These are phyloP conservation scores for Saxophila tyrrhenica DNA, from an alignment of 495 filamentous ascomycete genomes.

Conservation along the genomic window DNA sequence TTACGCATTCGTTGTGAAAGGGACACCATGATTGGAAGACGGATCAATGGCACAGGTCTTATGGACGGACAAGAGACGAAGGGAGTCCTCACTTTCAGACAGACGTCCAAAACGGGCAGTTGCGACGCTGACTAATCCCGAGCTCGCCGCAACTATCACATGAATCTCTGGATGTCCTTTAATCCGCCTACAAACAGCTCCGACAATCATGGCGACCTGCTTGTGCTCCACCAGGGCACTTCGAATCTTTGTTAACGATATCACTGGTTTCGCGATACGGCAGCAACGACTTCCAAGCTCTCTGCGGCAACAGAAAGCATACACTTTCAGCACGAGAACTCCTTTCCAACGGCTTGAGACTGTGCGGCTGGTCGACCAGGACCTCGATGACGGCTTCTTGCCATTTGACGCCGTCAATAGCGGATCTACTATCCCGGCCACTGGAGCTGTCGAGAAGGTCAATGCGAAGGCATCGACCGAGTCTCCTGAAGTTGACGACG, in stretches of 20 bases:
- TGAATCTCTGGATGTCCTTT: not conserved
- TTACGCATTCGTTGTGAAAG: constrained; percentile 66
- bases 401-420: not conserved
- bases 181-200: not conserved
- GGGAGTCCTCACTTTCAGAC: no score
- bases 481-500: not conserved
- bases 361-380: no score
- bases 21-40: constrained; percentile 55
- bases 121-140: not conserved
- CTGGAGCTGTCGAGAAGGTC: not conserved
- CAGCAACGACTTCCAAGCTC: not conserved
- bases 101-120: not conserved
- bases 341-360: not conserved
- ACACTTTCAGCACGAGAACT: not conserved
- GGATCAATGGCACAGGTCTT: no score
- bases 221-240: not conserved
- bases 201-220: not conserved
- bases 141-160: not conserved
- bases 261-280: not conserved
- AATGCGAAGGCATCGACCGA: not conserved
- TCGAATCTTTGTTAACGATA: not conserved
- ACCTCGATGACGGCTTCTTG: not conserved
- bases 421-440: not conserved
- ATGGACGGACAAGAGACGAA: no score
- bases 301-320: no score